Evolutionary conservation across 1,139 yeast genomes (phyloP), one percentile per base, ranked within the genome.

Genomic region (Candida sanyaensis): DNA sequence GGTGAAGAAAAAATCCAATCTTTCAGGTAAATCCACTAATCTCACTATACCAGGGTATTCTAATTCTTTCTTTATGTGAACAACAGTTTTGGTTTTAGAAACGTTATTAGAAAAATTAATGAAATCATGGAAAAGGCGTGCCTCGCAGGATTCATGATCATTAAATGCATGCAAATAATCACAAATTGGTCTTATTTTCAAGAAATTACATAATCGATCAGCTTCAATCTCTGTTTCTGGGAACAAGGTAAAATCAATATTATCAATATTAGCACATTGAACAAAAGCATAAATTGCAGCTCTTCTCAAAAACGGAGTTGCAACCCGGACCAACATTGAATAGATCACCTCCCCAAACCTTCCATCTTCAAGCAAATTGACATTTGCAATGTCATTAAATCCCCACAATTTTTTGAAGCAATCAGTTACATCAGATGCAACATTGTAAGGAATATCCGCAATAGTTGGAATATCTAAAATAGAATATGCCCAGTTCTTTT

Each of bases 1-100:
- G 2, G 87, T 78, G 68, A 86, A 88, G 57, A 92, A 85, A 41
- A 74, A 76, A 55, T 90, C 96, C 45, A 88, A 64, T 44, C 88
- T 73, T n/a, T 72, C 67, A 0, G 96, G 96, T 28, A 89, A 68
- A 41, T 77, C 75, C 26, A 84, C 69, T 43, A 88, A 68, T 41
- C 75, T 72, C 9, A 84, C 68, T 5, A 84, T 71, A 2, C 95
- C 93, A 0, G 96, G 91, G 55, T 81, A 87, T 46, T 85, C 85
- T 52, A 86, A 55, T 30, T 62, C 47, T 42, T 56, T 61, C 31
- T 52, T 55, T 33, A 62, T 43, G 5, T 50, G 51, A 34, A 46
- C 41, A 10, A 47, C 50, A n/a, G 54, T 56, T 7, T 48, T 33
- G 5, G 51, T 24, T 21, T 45, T 50, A 44, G 42, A 40, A 28